phyloP scores from a whole-genome alignment of 768 basidiomycete genomes.

The Mycena maculata region DNA sequence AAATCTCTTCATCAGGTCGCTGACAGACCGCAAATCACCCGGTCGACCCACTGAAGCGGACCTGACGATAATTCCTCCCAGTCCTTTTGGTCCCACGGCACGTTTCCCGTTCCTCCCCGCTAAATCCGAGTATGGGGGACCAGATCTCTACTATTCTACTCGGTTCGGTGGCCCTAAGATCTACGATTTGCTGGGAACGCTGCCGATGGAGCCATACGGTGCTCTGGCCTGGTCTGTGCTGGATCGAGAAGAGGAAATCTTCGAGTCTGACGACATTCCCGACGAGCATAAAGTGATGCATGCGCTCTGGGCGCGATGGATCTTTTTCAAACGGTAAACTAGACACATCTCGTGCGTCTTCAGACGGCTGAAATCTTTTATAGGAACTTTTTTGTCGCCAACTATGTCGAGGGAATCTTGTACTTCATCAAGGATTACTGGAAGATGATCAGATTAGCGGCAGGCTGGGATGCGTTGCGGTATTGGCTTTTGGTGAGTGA shows the following conservation, averaged over 20 bases:
- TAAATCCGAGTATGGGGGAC: constrained; percentile 58
- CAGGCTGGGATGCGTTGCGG: constrained; percentile 73
- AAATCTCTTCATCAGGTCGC: neutral
- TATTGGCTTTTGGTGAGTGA: constrained; percentile 68
- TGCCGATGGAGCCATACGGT: constrained; percentile 72
- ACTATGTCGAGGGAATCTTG: constrained; percentile 64
- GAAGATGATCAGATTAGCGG: constrained; percentile 74
- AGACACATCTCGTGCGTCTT: neutral
- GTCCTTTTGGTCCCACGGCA: constrained; percentile 57
- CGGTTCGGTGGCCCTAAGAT: constrained; percentile 74
- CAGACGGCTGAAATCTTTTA: constrained; percentile 4
- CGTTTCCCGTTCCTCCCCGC: constrained; percentile 64
- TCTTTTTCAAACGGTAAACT: constrained; percentile 60
- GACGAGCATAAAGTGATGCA: constrained; percentile 86
- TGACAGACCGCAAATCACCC: constrained; percentile 9
- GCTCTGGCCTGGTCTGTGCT: constrained; percentile 75
- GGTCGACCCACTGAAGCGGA: constrained; percentile 37
- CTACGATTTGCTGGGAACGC: constrained; percentile 70
- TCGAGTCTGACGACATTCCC: constrained; percentile 73
- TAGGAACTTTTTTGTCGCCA: constrained; percentile 66
- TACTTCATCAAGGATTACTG: constrained; percentile 71
- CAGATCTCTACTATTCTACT: constrained; percentile 66
- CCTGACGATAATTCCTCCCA: neutral
- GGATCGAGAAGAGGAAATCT: constrained; percentile 82
- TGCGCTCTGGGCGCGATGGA: constrained; percentile 84